Evolutionary conservation across 2,329 filamentous ascomycete species (phyloP), one percentile per base, ranked within the genome.

Genomic region (Teratosphaeria zuluensis): DNA sequence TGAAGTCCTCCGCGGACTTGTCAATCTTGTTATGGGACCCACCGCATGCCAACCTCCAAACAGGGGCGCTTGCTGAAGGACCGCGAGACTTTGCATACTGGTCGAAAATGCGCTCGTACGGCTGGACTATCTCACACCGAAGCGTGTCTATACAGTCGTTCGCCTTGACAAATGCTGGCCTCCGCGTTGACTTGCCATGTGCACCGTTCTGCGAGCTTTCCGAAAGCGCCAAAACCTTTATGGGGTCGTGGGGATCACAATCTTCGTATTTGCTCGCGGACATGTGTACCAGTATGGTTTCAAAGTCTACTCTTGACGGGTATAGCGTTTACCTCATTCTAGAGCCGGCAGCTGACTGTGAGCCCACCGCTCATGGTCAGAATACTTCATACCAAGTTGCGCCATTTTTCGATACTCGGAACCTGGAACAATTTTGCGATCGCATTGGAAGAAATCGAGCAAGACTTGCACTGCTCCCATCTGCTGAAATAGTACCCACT

Each of bases 1-100:
- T 65, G 8, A 58, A 31, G 21, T 38, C 19, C 21, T 60, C 62
- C 7, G 52, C 57, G 12, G 65, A 68, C 48, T 53, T 65, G 33
- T 57, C 54, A 19, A 60, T 66, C 28, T 65, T 66, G 32, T 62
- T 59, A 5, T 67, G 65, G 65, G 12, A 12, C 11, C 35, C n/a
- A n/a, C n/a, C n/a, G n/a, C n/a, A n/a, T n/a, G n/a, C 35, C 35
- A 14, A 4, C 16, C 5, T 14, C 11, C 4, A 2, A 14, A 14
- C 11, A 2, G 35, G 11, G 4, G 35, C 35, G 9, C 11, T 38
- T 12, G 35, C 35, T 14, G 4, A 5, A 2, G 11, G 11, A 16
- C 35, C 35, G 4, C 1, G 3, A 12, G 6, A 14, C 35, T 38
- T 38, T 16, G 35, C 6, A 11, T 38, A 14, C 9, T 38, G 35